These are phyloP conservation scores for Arachis hypogaea DNA, from an alignment of 306 rosid genomes.

Conservation along the genomic window DNA sequence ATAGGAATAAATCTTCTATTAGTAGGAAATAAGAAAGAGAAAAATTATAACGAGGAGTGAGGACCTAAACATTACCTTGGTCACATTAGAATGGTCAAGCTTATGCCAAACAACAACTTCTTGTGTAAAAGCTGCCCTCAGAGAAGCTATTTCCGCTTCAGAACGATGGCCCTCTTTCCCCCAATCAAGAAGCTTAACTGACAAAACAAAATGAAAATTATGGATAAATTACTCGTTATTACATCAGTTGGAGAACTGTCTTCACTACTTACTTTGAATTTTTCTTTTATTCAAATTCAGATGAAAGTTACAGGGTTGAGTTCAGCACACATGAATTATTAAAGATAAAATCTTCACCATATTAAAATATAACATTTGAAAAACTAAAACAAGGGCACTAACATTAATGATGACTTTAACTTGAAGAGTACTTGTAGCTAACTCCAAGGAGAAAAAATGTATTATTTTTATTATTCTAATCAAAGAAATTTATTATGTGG, in stretches of 20 bases:
- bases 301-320: constrained; percentile 15
- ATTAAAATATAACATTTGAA: constrained; percentile 9
- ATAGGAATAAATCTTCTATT: not conserved
- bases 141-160: constrained; percentile 93
- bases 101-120: constrained; percentile 99
- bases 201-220: constrained; percentile 44
- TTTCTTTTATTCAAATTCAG: constrained; percentile 27
- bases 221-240: constrained; percentile 25
- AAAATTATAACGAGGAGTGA: constrained; percentile 6
- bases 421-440: constrained; percentile 33
- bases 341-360: constrained; percentile 22
- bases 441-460: constrained; percentile 12
- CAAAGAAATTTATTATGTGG: constrained; percentile 44
- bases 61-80: constrained; percentile 60
- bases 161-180: constrained; percentile 98
- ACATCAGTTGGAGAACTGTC: constrained; percentile 30
- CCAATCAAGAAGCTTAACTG: constrained; percentile 99
- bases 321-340: constrained; percentile 10
- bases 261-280: constrained; percentile 9
- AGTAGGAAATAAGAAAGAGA: constrained; percentile 27
- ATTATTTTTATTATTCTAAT: constrained; percentile 1
- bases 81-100: constrained; percentile 98
- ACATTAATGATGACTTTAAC: constrained; percentile 25
- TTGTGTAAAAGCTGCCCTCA: constrained; percentile 95
- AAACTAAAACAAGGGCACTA: not conserved